Evolutionary conservation across 805 yeast species (phyloP), one percentile per base, ranked within the genome.

Genomic region (Schizosaccharomyces osmophilus): DNA sequence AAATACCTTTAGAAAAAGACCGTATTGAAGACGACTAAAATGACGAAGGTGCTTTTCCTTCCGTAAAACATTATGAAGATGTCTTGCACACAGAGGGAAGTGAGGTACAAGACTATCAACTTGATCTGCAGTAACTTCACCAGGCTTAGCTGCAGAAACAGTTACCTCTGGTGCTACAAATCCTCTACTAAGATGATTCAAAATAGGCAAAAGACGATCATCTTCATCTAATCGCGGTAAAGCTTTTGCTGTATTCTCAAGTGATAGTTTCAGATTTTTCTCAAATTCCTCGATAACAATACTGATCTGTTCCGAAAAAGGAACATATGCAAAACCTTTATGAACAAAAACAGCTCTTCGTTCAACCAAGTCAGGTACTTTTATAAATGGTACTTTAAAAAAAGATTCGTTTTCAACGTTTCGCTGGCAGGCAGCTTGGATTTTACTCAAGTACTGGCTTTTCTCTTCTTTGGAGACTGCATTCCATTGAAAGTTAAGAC

Each of bases 141-240:
- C 73, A 41, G 62, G 66, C 62, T 73, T 79, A 57, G 74, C 72
- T 62, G 68, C 67, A 51, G 26, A 24, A 6, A 29, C n/a, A 58
- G 68, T 71, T 29, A 68, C 66, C 64, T 79, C 82, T 41, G 77
- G 72, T 5, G 83, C 73, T 19, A 66, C 59, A 67, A 84, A 85
- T 13, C 87, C 87, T 39, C 79, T 77, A 0, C 94, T 81, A 59
- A 93, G 72, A 67, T 89, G 88, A 67, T 82, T 81, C 64, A 93
- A 75, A 36, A 93, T 81, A 0, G 97, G 97, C 61, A 88, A 73
- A 57, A 93, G 73, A 63, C 99, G 76, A 69, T 88, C 94, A 68
- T 88, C 96, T 73, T 90, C 97, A 68, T 88, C 95, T 62, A 90
- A 74, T 11, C 89, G 77, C 5, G 95, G 94, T 62, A 88, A 73